These are phyloP conservation scores for Pyrus bretschneideri DNA, from an alignment of 306 rosid genomes.

Conservation along the genomic window DNA sequence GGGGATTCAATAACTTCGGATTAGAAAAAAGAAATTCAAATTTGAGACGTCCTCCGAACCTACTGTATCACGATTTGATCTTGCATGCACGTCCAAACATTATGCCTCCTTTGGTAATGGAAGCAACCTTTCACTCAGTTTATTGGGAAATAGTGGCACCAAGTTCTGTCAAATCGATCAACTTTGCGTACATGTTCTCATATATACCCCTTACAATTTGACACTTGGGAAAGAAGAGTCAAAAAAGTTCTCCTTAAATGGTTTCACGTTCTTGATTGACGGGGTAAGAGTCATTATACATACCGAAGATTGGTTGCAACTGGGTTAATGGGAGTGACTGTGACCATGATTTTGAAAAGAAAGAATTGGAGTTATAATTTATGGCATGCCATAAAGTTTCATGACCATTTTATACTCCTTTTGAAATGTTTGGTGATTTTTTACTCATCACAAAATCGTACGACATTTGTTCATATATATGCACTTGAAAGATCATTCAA, in stretches of 20 bases:
- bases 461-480: background rate
- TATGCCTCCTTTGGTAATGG: constrained; percentile 28
- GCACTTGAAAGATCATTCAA: background rate
- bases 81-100: background rate
- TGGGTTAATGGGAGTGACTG: constrained; percentile 76
- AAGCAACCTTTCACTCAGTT: constrained; percentile 23
- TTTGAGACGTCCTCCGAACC: no score
- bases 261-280: constrained; percentile 40
- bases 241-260: constrained; percentile 29
- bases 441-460: background rate
- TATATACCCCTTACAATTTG: constrained; percentile 28
- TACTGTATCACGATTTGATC: background rate
- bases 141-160: constrained; percentile 45
- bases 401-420: constrained; percentile 5
- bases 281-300: constrained; percentile 41
- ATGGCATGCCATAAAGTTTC: constrained; percentile 26
- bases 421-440: constrained; percentile 8
- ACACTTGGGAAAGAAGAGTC: constrained; percentile 47
- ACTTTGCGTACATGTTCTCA: constrained; percentile 34
- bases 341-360: constrained; percentile 60
- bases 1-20: no score
- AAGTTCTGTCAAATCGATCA: constrained; percentile 82
- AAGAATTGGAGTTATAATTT: constrained; percentile 33
- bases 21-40: no score
- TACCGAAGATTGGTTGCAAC: constrained; percentile 29